Conservation (phyloP, 2,329 filamentous ascomycete genomes). For the Beauveria pseudobassiana region DNA sequence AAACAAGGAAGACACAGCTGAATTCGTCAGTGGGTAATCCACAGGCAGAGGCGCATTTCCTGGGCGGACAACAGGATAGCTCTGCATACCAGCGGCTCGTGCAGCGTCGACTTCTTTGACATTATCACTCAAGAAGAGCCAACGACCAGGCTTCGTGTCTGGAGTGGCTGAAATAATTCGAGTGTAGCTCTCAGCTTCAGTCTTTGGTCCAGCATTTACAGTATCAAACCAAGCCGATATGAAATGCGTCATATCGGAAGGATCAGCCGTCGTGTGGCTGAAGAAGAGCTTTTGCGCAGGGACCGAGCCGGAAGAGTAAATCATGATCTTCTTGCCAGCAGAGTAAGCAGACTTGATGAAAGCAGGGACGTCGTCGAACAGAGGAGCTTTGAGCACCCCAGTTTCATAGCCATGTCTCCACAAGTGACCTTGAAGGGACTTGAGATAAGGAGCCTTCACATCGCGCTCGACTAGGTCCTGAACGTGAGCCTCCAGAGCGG, state of each 20-base stretch:
- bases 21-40: conserved; percentile 32
- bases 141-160: conserved; percentile 40
- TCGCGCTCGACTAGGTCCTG: conserved; percentile 63
- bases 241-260: conserved; percentile 50
- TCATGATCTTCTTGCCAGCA: conserved; percentile 53
- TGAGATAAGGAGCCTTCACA: conserved; percentile 69
- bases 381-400: conserved; percentile 61
- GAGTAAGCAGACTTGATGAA: conserved; percentile 52
- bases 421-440: conserved; percentile 71
- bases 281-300: conserved; percentile 76
- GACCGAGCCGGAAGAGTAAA: conserved; percentile 77
- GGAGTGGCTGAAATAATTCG: conserved; percentile 46
- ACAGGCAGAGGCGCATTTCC: conserved; percentile 59
- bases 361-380: conserved; percentile 68
- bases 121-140: conserved; percentile 79
- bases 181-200: conserved; percentile 57
- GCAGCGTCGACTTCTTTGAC: conserved; percentile 61
- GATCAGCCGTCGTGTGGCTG: conserved; percentile 52
- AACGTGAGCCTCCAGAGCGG: conserved; percentile 58
- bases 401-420: conserved; percentile 68
- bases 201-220: conserved; percentile 70
- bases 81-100: conserved; percentile 53
- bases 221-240: conserved; percentile 71
- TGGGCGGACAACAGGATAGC: conserved; percentile 55
- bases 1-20: conserved; percentile 21